Conservation (phyloP, 495 filamentous ascomycete genomes). For the Annulohypoxylon nitens region DNA sequence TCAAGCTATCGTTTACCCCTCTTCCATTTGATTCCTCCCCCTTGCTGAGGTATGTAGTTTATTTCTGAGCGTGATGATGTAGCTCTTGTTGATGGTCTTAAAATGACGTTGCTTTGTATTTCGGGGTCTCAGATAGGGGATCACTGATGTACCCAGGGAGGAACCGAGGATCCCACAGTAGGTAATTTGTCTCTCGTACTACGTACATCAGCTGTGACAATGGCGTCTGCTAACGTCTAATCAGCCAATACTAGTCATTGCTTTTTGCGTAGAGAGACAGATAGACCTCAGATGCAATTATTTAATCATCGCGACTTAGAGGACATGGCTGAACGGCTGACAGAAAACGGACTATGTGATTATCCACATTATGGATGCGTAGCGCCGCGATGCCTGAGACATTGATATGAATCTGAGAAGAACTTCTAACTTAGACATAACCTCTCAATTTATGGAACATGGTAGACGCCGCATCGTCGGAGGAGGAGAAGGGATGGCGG, state of each 20-base stretch:
- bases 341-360: conserved; percentile 7
- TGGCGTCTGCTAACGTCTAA: not conserved
- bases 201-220: conserved; percentile 22
- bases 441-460: conserved; percentile 47
- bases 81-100: not conserved
- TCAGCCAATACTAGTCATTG: conserved; percentile 10
- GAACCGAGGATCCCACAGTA: not conserved
- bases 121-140: conserved; percentile 21
- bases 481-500: conserved; percentile 25
- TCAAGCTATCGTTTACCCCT: conserved; percentile 17
- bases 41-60: conserved; percentile 12
- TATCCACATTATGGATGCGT: conserved; percentile 19
- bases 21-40: conserved; percentile 1
- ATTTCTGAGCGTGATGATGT: not conserved
- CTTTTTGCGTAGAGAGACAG: conserved; percentile 11
- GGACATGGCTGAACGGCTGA: conserved; percentile 4
- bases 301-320: conserved; percentile 5
- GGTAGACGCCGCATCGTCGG: conserved; percentile 28
- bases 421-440: conserved; percentile 3
- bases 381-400: conserved; percentile 14
- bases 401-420: conserved; percentile 17
- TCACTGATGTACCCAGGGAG: conserved; percentile 17
- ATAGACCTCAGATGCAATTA: not conserved
- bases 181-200: conserved; percentile 31
- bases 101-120: conserved; percentile 27